Evolutionary conservation across 164 flowering plant genomes (phyloP).

Genomic region (Chloranthus sessilifolius): DNA sequence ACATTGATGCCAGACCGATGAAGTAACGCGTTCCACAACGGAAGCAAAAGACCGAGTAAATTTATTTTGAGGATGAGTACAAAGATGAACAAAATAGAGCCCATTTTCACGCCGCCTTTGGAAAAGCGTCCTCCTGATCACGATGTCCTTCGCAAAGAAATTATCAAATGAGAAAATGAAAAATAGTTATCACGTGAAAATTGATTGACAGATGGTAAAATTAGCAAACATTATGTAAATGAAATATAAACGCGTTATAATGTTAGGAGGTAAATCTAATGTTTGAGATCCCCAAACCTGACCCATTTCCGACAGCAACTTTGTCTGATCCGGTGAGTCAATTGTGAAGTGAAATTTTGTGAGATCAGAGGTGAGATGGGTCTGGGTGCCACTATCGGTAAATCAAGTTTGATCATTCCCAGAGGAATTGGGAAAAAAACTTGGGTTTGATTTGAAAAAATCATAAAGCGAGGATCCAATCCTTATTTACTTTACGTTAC

Average conservation of each 20-base stretch:
- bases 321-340: not conserved
- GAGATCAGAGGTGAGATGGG: not conserved
- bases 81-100: not conserved
- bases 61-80: not conserved
- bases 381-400: not conserved
- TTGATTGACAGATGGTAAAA: not conserved
- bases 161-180: not conserved
- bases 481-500: no score
- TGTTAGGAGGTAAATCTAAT: not conserved
- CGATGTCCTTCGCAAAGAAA: not conserved
- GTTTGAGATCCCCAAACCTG: not conserved
- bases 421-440: no score
- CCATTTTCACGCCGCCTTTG: not conserved
- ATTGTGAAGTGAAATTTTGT: not conserved
- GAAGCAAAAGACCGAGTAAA: no score
- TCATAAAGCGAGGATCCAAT: no score
- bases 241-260: not conserved
- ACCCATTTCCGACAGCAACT: not conserved
- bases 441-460: no score
- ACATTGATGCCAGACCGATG: no score
- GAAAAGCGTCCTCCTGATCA: not conserved
- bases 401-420: constrained; percentile 2
- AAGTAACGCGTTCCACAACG: no score
- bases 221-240: not conserved
- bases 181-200: not conserved